These are phyloP conservation scores for Globisporangium nagaii DNA, from an alignment of 352 stramenopile species.

Conservation along the genomic window DNA sequence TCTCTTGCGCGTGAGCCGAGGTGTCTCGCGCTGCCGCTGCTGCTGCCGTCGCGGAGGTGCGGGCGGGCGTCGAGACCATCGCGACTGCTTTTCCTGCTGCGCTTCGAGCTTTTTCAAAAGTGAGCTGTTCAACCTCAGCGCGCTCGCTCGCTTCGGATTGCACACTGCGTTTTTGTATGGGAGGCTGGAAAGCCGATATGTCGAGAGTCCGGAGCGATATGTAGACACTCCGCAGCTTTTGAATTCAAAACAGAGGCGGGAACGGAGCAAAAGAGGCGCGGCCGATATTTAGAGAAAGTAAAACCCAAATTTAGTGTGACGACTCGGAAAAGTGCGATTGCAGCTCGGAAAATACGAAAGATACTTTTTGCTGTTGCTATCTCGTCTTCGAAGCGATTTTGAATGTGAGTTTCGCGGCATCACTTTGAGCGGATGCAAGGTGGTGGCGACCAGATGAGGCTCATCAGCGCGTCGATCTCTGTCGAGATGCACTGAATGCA, in stretches of 20 bases:
- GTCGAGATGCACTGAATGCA: too few relatives aligned
- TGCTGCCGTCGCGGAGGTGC: neutral
- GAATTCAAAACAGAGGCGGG: too few relatives aligned
- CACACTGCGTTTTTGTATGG: neutral
- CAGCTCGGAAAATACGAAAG: neutral
- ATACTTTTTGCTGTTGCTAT: neutral
- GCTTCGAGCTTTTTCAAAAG: constrained; percentile 8
- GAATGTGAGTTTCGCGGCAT: neutral
- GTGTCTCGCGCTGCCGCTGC: neutral
- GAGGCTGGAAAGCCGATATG: neutral
- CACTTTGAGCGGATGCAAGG: too few relatives aligned
- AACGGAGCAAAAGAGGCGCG: neutral
- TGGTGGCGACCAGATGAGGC: too few relatives aligned
- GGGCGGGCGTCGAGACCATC: constrained; percentile 18
- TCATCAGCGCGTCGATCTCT: too few relatives aligned
- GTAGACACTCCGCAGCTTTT: neutral
- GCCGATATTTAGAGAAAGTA: neutral
- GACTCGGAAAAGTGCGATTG: neutral
- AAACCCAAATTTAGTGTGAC: neutral
- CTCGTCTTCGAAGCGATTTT: too few relatives aligned
- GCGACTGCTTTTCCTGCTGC: neutral
- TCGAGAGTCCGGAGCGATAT: neutral
- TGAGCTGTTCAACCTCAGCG: neutral
- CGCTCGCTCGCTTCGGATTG: neutral
- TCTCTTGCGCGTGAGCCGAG: constrained; percentile 22